Evolutionary conservation across 139 green algal genomes (phyloP).

Genomic region (Chlorella sp.): DNA sequence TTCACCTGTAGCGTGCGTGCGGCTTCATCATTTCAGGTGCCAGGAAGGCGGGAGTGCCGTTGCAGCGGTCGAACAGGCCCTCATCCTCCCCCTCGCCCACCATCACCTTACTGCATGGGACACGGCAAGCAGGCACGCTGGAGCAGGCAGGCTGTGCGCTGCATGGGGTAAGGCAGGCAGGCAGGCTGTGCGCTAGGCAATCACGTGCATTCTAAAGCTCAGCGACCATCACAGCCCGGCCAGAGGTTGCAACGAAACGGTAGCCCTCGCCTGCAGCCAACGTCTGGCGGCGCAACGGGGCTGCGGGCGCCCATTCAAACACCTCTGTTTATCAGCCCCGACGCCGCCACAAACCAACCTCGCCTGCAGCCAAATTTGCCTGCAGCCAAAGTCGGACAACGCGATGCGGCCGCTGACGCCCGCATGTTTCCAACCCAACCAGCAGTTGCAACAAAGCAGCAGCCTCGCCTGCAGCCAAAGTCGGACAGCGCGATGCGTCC

Average conservation of each 20-base stretch:
- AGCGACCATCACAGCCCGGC: too few species aligned
- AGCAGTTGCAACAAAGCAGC: too few species aligned
- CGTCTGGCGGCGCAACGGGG: not conserved
- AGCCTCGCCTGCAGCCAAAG: constrained; percentile 84
- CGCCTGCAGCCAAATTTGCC: too few species aligned
- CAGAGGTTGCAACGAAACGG: too few species aligned
- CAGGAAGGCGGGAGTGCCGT: constrained; percentile 77
- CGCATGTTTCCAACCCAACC: too few species aligned
- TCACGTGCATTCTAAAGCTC: too few species aligned
- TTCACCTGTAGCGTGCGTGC: constrained; percentile 49
- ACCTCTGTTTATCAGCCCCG: too few species aligned
- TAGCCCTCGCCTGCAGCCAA: not conserved
- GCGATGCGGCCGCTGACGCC: constrained; percentile 62
- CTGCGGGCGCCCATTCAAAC: not conserved
- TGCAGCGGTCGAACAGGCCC: constrained; percentile 67
- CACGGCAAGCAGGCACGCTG: not conserved
- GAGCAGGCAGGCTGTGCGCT: not conserved
- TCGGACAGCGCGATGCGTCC: constrained; percentile 77
- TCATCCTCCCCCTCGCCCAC: not conserved
- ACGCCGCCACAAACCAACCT: too few species aligned
- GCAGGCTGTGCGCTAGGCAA: too few species aligned
- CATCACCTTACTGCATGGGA: constrained; percentile 30
- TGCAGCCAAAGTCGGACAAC: constrained; percentile 87
- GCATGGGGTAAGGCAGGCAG: not conserved
- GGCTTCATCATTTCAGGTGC: constrained; percentile 73